Evolutionary conservation across 2,329 filamentous ascomycete genomes (phyloP), one percentile per base, ranked within the genome.

Genomic region (Aspergillus luchuensis): DNA sequence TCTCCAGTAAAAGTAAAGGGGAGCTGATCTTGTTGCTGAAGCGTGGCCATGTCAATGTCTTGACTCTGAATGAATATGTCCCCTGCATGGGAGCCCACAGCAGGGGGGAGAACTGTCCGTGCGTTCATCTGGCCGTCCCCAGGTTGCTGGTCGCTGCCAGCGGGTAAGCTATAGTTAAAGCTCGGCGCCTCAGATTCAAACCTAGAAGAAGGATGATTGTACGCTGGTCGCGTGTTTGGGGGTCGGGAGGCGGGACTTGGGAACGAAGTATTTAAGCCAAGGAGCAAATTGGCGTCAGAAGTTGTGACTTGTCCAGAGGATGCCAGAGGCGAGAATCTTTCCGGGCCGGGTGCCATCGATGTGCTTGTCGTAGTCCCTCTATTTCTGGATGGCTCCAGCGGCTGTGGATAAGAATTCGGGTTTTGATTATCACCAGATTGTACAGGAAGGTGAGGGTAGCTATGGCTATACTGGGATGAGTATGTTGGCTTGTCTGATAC

Each of bases 61-160:
- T 91, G 89, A 61, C 86, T 89, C 71, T 91, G 87, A 65, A 93
- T 91, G 63, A 90, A 87, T 76, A 92, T 89, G 50, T 71, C 64
- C 5, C 67, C 67, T 13, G 63, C 63, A 11, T 69, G 59, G 6
- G 69, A 43, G 15, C 63, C 64, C 6, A 67, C 56, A 39, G 55
- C 52, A 3, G 66, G 54, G n/a, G 69, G 68, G 17, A 69, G 49
- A 48, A 69, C 64, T 6, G 61, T 58, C 23, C 62, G 56, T 17
- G 67, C 52, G 11, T 43, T 62, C 54, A 72, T 59, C 13, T 69
- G 67, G 4, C 48, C 57, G 23, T 50, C 59, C 19, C 48, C 58
- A 13, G 43, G 53, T 23, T 68, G 67, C 13, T 61, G 63, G 8
- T 69, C 66, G 15, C 57, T 36, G 4, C 66, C 36, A 10, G 63